A percentile compares a stretch with the other conserved stretches of the same genome.
These are phyloP conservation scores for Magnusiomyces paraingens DNA, from an alignment of 1,139 yeast species.

Conservation along the genomic window DNA sequence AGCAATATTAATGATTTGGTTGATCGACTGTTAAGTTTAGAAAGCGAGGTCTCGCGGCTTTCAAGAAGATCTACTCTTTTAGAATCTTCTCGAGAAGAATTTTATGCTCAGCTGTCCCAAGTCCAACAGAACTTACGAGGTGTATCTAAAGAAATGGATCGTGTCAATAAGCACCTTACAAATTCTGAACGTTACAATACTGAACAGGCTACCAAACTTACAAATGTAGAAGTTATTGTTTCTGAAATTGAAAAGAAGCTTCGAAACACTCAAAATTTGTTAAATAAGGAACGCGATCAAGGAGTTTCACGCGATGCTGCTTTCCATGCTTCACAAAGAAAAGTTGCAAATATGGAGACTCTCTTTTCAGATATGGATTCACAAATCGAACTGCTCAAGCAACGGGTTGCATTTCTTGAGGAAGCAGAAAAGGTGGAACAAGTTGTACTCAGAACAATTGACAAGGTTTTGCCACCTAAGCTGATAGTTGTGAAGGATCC, in stretches of 20 bases:
- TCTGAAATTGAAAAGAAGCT: conserved; percentile 9
- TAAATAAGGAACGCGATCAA: conserved; percentile 7
- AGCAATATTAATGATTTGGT: conserved; percentile 9
- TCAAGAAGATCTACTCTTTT: conserved; percentile 5
- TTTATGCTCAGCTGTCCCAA: background rate
- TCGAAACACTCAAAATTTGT: background rate
- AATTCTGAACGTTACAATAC: background rate
- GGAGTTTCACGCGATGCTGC: conserved; percentile 8
- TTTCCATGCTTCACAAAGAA: background rate
- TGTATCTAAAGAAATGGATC: background rate
- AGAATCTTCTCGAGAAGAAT: background rate
- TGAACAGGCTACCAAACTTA: conserved; percentile 6
- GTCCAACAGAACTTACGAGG: background rate
- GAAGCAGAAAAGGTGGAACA: conserved; percentile 10
- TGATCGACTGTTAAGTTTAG: conserved; percentile 10
- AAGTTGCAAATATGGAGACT: conserved; percentile 2
- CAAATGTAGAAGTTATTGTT: conserved; percentile 1
- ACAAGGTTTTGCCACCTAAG: conserved; percentile 12
- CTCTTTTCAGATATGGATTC: conserved; percentile 3
- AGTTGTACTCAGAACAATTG: conserved; percentile 5
- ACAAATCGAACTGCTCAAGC: conserved; percentile 10
- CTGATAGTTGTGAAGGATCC: conserved; percentile 11
- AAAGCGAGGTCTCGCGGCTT: conserved; percentile 10
- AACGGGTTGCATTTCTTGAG: conserved; percentile 9
- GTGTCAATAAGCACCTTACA: background rate